Conservation (phyloP, 208 protist genomes). For the Trypanosoma melophagium region DNA sequence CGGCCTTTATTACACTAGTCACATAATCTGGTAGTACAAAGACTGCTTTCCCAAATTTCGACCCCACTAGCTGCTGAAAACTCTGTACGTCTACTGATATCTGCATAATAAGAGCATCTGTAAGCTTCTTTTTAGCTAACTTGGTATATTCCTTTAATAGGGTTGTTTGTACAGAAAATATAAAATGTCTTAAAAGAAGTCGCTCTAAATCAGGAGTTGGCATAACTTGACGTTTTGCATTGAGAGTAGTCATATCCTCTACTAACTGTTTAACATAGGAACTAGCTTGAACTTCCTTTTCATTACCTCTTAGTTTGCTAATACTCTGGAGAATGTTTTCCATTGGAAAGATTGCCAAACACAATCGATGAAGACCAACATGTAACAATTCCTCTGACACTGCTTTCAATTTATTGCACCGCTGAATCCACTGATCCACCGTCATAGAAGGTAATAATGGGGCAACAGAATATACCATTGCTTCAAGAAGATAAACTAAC, state of each 20-base stretch:
- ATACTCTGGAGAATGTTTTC: constrained; percentile 52
- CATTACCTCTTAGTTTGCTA: constrained; percentile 55
- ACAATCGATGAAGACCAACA: constrained; percentile 75
- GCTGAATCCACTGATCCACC: constrained; percentile 39
- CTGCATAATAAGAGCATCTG: constrained; percentile 78
- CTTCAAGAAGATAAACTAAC: constrained; percentile 64
- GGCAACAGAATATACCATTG: constrained; percentile 46
- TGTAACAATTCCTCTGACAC: constrained; percentile 71
- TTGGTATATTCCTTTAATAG: constrained; percentile 78
- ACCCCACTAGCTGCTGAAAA: constrained; percentile 70
- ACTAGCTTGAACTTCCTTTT: constrained; percentile 64
- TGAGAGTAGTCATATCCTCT: constrained; percentile 41
- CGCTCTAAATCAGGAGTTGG: constrained; percentile 64
- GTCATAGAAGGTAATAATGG: constrained; percentile 53
- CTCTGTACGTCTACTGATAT: constrained; percentile 79
- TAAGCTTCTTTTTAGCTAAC: constrained; percentile 65
- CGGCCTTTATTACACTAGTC: constrained; percentile 62
- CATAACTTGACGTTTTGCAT: constrained; percentile 52
- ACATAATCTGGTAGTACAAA: constrained; percentile 68
- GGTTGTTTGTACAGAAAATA: constrained; percentile 69
- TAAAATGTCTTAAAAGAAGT: constrained; percentile 60
- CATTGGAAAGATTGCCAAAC: constrained; percentile 74
- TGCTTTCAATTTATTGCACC: constrained; percentile 45
- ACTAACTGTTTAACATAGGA: constrained; percentile 63
- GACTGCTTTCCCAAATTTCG: constrained; percentile 48